Conservation (phyloP, 1,139 yeast genomes). For the Lodderomyces margitis region DNA sequence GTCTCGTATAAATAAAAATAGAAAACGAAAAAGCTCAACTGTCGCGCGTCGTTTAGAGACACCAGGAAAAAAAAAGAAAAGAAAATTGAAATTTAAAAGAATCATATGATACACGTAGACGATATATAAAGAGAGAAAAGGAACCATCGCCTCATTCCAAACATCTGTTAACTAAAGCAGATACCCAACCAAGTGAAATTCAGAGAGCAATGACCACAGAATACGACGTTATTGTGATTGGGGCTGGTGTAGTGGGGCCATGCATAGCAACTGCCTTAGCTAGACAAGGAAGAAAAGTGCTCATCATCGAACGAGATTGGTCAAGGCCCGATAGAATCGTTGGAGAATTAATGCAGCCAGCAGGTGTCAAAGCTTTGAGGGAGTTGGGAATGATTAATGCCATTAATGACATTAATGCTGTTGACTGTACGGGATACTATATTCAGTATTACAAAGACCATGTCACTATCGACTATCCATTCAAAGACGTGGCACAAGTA, state of each 20-base stretch:
- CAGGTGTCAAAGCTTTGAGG: slow-evolving; percentile 78
- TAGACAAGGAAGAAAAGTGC: slow-evolving; percentile 78
- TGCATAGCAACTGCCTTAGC: slow-evolving; percentile 88
- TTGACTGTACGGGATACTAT: slow-evolving; percentile 75
- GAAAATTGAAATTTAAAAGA: background rate
- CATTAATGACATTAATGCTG: slow-evolving; percentile 78
- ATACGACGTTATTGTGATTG: slow-evolving; percentile 71
- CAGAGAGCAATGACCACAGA: background rate
- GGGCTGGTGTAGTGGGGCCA: slow-evolving; percentile 97
- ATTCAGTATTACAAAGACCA: slow-evolving; percentile 61
- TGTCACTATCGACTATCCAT: slow-evolving; percentile 69
- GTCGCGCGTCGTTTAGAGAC: slow-evolving; percentile 5
- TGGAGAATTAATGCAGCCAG: slow-evolving; percentile 96
- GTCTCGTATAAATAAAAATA: background rate
- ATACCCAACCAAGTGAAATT: background rate
- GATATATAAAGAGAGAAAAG: background rate
- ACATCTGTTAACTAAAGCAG: background rate
- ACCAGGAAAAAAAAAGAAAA: background rate
- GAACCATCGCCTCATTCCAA: too few relatives aligned
- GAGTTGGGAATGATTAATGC: slow-evolving; percentile 81
- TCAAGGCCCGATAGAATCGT: slow-evolving; percentile 91
- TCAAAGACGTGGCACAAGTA: slow-evolving; percentile 46
- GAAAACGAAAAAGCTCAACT: too few relatives aligned
- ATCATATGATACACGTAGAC: slow-evolving; percentile 2
- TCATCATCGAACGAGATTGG: slow-evolving; percentile 86